phyloP scores from a whole-genome alignment of 371 early-diverging fungal genomes.

The Haplosporangium sp. region DNA sequence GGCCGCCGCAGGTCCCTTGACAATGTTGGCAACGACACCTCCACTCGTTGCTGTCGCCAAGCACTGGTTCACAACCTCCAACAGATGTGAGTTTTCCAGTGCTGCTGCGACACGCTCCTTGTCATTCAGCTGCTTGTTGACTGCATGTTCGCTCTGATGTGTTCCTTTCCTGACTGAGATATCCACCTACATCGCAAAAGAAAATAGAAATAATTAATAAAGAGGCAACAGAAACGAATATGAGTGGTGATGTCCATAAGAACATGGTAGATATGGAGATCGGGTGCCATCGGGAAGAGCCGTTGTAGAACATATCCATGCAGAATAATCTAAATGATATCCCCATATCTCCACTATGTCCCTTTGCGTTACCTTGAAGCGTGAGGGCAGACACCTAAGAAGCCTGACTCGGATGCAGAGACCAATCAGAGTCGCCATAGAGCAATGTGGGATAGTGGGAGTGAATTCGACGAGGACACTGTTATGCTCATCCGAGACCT shows the following conservation, averaged over 20 bases:
- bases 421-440: constrained; percentile 99
- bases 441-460: constrained; percentile 99
- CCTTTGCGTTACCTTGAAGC: constrained; percentile 79
- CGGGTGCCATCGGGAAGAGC: neutral
- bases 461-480: constrained; percentile 87
- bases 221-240: neutral
- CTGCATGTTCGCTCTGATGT: constrained; percentile 94
- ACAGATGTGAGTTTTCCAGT: constrained; percentile 92
- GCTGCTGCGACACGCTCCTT: constrained; percentile 99
- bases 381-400: constrained; percentile 83
- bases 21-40: constrained; percentile 49
- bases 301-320: neutral
- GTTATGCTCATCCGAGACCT: constrained; percentile 75
- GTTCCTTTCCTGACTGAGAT: constrained; percentile 93
- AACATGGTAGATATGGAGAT: neutral
- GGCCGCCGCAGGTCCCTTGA: constrained; percentile 38
- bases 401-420: constrained; percentile 96
- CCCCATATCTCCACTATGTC: neutral
- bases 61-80: constrained; percentile 96
- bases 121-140: constrained; percentile 99
- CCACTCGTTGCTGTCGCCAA: constrained; percentile 70
- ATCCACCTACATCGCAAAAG: constrained; percentile 69
- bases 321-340: neutral
- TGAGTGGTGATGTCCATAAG: neutral
- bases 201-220: neutral